Conservation (phyloP, 805 yeast species). For the Saturnispora diversa region DNA sequence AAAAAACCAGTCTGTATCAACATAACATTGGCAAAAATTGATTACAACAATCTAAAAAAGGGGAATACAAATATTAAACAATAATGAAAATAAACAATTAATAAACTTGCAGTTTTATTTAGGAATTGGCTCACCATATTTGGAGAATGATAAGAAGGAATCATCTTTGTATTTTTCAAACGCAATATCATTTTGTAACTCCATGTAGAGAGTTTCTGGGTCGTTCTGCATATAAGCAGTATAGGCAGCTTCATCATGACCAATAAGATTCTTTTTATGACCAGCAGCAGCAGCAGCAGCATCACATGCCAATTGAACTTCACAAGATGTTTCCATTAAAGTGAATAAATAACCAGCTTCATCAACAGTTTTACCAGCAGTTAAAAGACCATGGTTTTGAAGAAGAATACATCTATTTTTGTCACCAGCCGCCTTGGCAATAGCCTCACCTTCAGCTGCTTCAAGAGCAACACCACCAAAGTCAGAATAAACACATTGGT, state of each 20-base stretch:
- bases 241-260: slow-evolving; percentile 59
- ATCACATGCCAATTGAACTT: slow-evolving; percentile 58
- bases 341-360: slow-evolving; percentile 66
- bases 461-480: slow-evolving; percentile 79
- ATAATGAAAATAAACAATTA: too few species aligned
- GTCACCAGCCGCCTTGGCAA: slow-evolving; percentile 55
- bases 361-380: slow-evolving; percentile 63
- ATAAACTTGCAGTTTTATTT: not conserved
- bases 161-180: slow-evolving; percentile 33
- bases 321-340: slow-evolving; percentile 55
- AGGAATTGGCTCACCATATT: slow-evolving; percentile 9
- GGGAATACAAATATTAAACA: too few species aligned
- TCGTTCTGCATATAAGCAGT: slow-evolving; percentile 54
- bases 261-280: slow-evolving; percentile 35
- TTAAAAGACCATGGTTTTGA: slow-evolving; percentile 66
- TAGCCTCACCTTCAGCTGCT: slow-evolving; percentile 50
- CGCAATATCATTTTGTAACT: slow-evolving; percentile 65
- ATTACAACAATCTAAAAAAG: too few species aligned
- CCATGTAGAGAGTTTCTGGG: slow-evolving; percentile 61
- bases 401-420: slow-evolving; percentile 47
- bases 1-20: too few species aligned
- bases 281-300: slow-evolving; percentile 36
- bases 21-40: too few species aligned
- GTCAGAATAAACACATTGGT: slow-evolving; percentile 55
- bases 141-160: slow-evolving; percentile 24